Evolutionary conservation across 192 early-diverging fungal genomes (phyloP).

Genomic region (Ambispora gerdemannii): DNA sequence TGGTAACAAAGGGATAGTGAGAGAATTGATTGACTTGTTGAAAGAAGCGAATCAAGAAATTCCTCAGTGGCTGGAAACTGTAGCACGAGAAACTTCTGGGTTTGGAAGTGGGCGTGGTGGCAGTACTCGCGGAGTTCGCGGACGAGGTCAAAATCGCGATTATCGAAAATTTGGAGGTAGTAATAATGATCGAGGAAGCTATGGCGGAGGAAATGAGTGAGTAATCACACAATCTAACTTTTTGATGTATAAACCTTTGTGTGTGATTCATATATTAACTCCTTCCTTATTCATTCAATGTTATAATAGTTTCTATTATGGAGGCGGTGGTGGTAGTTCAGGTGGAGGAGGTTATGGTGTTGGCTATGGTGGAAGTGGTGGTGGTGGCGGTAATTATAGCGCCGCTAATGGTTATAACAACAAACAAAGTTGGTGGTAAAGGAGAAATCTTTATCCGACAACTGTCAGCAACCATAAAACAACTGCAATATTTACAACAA

Average conservation of each 20-base stretch:
- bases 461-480: too few relatives aligned
- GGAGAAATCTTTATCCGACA: too few relatives aligned
- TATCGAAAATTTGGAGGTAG: conserved; percentile 39
- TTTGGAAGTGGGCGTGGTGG: conserved; percentile 40
- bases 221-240: conserved; percentile 29
- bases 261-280: not conserved
- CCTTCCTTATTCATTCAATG: not conserved
- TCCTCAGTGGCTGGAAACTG: conserved; percentile 73
- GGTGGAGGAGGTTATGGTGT: not conserved
- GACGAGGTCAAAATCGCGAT: conserved; percentile 47
- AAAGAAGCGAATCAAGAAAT: conserved; percentile 94
- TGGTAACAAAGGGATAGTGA: conserved; percentile 76
- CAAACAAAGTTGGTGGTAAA: conserved; percentile 30
- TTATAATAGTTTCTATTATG: conserved; percentile 3
- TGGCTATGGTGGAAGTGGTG: conserved; percentile 1
- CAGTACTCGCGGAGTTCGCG: conserved; percentile 48
- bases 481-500: too few relatives aligned
- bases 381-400: conserved; percentile 28
- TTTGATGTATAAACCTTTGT: conserved; percentile 34
- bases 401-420: conserved; percentile 27
- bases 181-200: conserved; percentile 41
- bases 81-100: conserved; percentile 58
- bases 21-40: conserved; percentile 82
- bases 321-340: conserved; percentile 31
- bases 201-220: conserved; percentile 37